Evolutionary conservation across 2,329 filamentous ascomycete genomes (phyloP).

Genomic region (Venturia asperata): DNA sequence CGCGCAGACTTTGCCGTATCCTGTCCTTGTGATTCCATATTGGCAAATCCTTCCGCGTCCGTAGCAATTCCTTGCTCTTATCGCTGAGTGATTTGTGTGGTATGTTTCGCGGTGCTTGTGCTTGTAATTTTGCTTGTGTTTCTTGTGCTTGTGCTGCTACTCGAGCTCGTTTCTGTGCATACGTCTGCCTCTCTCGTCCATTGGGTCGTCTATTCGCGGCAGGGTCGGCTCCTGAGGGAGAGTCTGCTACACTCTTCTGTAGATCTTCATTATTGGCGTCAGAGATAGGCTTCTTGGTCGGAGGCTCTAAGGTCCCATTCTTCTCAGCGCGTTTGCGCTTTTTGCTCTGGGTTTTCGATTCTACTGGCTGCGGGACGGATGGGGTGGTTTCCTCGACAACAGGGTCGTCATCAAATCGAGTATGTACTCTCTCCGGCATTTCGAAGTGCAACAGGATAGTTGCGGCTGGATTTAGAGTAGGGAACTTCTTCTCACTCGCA

Average conservation of each 20-base stretch:
- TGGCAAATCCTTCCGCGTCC: slow-evolving; percentile 60
- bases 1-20: slow-evolving; percentile 57
- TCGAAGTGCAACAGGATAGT: slow-evolving; percentile 19
- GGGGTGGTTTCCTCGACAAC: background rate
- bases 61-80: slow-evolving; percentile 21
- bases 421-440: slow-evolving; percentile 40
- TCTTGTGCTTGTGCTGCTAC: background rate
- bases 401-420: slow-evolving; percentile 32
- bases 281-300: background rate
- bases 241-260: background rate
- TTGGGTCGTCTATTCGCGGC: background rate
- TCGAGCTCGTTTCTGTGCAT: slow-evolving; percentile 5
- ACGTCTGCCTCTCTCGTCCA: slow-evolving; percentile 11
- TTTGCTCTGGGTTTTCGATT: slow-evolving; percentile 24
- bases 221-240: background rate
- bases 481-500: background rate
- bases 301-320: background rate
- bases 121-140: background rate
- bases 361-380: background rate
- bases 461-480: background rate
- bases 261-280: background rate
- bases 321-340: slow-evolving; percentile 28
- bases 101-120: background rate
- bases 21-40: slow-evolving; percentile 69
- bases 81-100: slow-evolving; percentile 15